Percentiles rank a stretch among this genome's conserved stretches.
These are phyloP conservation scores for Kwoniella botswanensis DNA, from an alignment of 768 basidiomycete species.

Conservation along the genomic window DNA sequence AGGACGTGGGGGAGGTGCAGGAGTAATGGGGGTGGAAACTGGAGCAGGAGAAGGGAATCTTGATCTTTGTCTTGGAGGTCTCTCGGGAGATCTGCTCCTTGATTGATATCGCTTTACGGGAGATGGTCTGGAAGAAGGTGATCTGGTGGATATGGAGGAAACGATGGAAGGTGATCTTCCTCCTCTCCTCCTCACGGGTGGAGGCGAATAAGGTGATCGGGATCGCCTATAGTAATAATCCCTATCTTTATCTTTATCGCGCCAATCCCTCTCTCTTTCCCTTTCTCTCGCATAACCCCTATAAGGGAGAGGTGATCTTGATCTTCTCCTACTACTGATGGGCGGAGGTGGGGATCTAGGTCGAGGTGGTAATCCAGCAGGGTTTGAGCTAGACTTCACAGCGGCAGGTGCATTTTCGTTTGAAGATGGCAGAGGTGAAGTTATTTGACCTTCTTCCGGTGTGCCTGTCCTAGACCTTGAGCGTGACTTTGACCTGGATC, in stretches of 20 bases:
- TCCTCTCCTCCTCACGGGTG: constrained; percentile 9
- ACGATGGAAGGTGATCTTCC: constrained; percentile 21
- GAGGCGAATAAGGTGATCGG: constrained; percentile 32
- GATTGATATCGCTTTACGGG: constrained; percentile 12
- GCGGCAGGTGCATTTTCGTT: not conserved
- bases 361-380: constrained; percentile 20
- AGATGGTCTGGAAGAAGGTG: constrained; percentile 24
- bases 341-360: constrained; percentile 21
- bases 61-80: constrained; percentile 13
- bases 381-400: not conserved
- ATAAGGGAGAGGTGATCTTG: constrained; percentile 25
- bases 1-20: not conserved
- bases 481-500: constrained; percentile 10
- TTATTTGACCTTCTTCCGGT: constrained; percentile 38
- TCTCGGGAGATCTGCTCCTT: constrained; percentile 6
- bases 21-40: constrained; percentile 2
- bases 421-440: constrained; percentile 11
- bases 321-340: constrained; percentile 8
- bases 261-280: constrained; percentile 23
- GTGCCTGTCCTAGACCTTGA: constrained; percentile 23
- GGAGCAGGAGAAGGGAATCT: not conserved
- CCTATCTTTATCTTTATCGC: constrained; percentile 19
- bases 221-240: constrained; percentile 21
- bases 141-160: constrained; percentile 13
- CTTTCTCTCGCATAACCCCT: constrained; percentile 19